Evolutionary conservation across 805 yeast genomes (phyloP).

Genomic region (Ogataea trehaloabstinens): DNA sequence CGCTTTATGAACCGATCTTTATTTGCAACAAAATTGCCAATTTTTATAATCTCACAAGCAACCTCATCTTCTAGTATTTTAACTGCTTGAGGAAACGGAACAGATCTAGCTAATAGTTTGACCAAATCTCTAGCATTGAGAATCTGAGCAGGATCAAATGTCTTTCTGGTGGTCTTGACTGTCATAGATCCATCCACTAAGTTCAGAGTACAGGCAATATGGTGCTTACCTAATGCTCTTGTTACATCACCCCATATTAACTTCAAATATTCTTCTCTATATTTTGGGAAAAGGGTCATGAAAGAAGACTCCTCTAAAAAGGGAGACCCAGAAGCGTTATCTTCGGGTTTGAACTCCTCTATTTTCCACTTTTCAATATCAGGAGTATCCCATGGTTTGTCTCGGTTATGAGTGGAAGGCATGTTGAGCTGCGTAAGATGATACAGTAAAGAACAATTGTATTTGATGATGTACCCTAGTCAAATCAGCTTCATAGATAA

Average conservation of each 20-base stretch:
- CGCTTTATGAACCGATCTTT: constrained; percentile 94
- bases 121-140: constrained; percentile 93
- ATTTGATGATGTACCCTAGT: not conserved
- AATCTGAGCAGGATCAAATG: constrained; percentile 91
- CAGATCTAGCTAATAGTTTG: constrained; percentile 90
- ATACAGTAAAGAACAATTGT: constrained; percentile 5
- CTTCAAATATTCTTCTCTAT: constrained; percentile 86
- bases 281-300: constrained; percentile 93
- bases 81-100: constrained; percentile 94
- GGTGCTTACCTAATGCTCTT: constrained; percentile 65
- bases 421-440: too few relatives aligned
- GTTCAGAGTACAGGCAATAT: constrained; percentile 81
- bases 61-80: constrained; percentile 87
- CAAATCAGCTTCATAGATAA: not conserved
- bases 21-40: constrained; percentile 83
- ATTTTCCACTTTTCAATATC: constrained; percentile 91
- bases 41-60: constrained; percentile 95
- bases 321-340: constrained; percentile 80
- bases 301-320: constrained; percentile 96
- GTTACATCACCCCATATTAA: constrained; percentile 95
- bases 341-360: constrained; percentile 87
- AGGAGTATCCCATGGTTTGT: constrained; percentile 97
- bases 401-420: constrained; percentile 92
- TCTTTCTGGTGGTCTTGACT: constrained; percentile 91
- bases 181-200: constrained; percentile 97